phyloP scores from a whole-genome alignment of 2,329 filamentous ascomycete genomes.

The Curvularia sp. region DNA sequence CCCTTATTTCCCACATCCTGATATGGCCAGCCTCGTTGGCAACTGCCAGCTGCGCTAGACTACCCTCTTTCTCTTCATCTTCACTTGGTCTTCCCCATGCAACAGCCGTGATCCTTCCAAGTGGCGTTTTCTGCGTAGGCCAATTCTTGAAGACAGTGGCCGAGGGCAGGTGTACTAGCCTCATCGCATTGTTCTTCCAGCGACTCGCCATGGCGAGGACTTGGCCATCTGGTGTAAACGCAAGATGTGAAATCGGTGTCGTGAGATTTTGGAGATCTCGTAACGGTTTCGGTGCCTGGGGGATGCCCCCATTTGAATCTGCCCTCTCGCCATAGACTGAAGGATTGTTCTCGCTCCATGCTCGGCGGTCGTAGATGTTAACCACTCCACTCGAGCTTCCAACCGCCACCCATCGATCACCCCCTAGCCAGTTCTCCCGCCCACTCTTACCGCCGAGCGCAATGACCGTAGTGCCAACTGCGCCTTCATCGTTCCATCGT shows the following conservation, averaged over 20 bases:
- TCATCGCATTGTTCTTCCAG: slow-evolving; percentile 86
- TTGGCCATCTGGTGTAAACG: slow-evolving; percentile 89
- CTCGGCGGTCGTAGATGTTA: slow-evolving; percentile 87
- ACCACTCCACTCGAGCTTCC: slow-evolving; percentile 87
- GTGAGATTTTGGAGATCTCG: slow-evolving; percentile 84
- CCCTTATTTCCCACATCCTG: slow-evolving; percentile 76
- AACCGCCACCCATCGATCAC: slow-evolving; percentile 87
- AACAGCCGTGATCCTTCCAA: slow-evolving; percentile 77
- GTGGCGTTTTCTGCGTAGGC: slow-evolving; percentile 88
- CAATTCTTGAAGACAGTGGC: slow-evolving; percentile 97
- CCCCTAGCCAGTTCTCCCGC: slow-evolving; percentile 68
- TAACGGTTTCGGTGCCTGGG: slow-evolving; percentile 73
- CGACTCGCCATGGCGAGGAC: slow-evolving; percentile 84
- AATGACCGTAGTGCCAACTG: slow-evolving; percentile 82
- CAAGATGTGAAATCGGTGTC: slow-evolving; percentile 79
- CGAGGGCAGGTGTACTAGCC: slow-evolving; percentile 86
- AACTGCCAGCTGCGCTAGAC: slow-evolving; percentile 70
- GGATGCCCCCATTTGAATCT: slow-evolving; percentile 59
- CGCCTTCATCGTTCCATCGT: slow-evolving; percentile 89
- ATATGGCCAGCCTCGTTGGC: slow-evolving; percentile 91
- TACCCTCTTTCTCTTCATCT: slow-evolving; percentile 68
- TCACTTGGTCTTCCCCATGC: slow-evolving; percentile 55
- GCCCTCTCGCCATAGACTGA: slow-evolving; percentile 20
- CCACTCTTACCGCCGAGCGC: slow-evolving; percentile 75
- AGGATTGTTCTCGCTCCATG: slow-evolving; percentile 59